Conservation (phyloP, 1,139 yeast genomes). For the Taiozyma sp. region DNA sequence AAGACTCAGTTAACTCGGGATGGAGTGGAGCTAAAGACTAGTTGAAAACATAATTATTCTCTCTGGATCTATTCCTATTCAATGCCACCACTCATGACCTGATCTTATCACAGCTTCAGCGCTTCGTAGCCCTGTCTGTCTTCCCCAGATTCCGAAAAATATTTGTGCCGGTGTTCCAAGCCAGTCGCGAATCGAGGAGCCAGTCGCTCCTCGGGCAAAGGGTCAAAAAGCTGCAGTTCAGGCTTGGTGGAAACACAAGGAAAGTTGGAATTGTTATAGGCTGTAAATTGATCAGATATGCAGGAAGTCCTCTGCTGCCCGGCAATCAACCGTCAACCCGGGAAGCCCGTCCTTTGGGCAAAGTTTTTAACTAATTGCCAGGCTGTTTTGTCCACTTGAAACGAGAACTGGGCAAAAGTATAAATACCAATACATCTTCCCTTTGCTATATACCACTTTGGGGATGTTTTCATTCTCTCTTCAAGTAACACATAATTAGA, state of each 20-base stretch:
- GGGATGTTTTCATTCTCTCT: background rate
- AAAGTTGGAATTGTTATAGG: background rate
- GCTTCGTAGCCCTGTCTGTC: background rate
- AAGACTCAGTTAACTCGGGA: background rate
- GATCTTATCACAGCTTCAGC: background rate
- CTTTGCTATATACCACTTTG: background rate
- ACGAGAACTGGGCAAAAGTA: background rate
- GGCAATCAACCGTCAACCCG: background rate
- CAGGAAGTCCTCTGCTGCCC: background rate
- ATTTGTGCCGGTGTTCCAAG: background rate
- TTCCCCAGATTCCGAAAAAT: background rate
- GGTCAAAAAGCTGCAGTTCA: background rate
- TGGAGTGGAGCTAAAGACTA: background rate
- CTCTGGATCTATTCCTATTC: background rate
- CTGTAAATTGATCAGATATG: background rate
- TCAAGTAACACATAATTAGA: background rate
- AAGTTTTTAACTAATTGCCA: background rate
- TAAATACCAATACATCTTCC: background rate
- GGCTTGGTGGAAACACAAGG: too few relatives aligned
- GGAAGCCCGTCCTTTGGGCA: background rate
- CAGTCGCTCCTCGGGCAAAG: constrained; percentile 2
- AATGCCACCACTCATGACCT: background rate
- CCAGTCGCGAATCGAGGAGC: background rate
- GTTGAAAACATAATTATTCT: background rate
- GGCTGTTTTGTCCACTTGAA: background rate